Percentiles rank a stretch among this genome's conserved stretches.
Evolutionary conservation across 2,329 filamentous ascomycete species (phyloP).

Genomic region (Penicillium nordicum): DNA sequence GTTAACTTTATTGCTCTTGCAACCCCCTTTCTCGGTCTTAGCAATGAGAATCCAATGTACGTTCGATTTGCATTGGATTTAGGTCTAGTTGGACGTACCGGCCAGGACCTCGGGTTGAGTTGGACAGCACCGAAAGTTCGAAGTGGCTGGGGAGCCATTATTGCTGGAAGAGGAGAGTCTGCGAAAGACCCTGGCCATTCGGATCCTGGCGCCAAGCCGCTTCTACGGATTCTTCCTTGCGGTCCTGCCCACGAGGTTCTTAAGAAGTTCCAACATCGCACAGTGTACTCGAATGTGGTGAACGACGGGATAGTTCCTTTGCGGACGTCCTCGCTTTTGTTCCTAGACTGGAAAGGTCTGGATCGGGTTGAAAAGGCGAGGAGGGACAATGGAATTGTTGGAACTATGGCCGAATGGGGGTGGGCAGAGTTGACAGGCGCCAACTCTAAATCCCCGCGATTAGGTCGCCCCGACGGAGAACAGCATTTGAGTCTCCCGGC

Average conservation of each 20-base stretch:
- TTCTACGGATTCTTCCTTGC: constrained; percentile 83
- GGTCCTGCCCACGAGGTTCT: constrained; percentile 85
- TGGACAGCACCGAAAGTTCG: constrained; percentile 85
- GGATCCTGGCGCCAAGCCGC: constrained; percentile 81
- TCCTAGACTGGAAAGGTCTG: constrained; percentile 92
- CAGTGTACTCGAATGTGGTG: constrained; percentile 93
- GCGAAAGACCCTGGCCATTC: constrained; percentile 52
- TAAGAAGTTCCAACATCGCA: constrained; percentile 83
- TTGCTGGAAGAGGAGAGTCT: constrained; percentile 68
- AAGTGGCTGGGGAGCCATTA: constrained; percentile 84
- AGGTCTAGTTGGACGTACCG: constrained; percentile 90
- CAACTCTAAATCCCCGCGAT: constrained; percentile 56
- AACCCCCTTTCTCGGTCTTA: constrained; percentile 82
- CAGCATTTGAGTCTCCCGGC: constrained; percentile 19
- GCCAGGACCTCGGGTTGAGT: constrained; percentile 88
- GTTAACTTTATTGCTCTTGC: constrained; percentile 89
- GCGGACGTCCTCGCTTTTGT: constrained; percentile 91
- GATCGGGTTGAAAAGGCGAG: constrained; percentile 92
- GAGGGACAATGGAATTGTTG: constrained; percentile 84
- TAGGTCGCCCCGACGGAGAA: constrained; percentile 26
- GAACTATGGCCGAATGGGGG: constrained; percentile 88
- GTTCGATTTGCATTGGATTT: constrained; percentile 97
- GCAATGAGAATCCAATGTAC: constrained; percentile 96
- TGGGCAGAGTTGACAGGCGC: constrained; percentile 85
- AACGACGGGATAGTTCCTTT: constrained; percentile 96